phyloP scores from a whole-genome alignment of 83 land plant species.

The Picea engelmannii region DNA sequence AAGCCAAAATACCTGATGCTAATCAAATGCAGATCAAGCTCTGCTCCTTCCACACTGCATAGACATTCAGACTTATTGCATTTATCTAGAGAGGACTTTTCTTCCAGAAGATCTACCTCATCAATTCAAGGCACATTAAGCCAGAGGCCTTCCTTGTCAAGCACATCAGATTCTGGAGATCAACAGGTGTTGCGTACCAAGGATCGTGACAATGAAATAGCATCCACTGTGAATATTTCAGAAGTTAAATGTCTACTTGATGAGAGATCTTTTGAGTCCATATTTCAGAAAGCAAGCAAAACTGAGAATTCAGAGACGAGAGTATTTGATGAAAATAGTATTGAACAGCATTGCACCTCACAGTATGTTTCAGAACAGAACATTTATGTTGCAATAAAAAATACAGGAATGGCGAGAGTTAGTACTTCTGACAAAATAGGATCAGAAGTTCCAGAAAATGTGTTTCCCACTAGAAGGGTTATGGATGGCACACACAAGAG shows the following conservation, averaged over 20 bases:
- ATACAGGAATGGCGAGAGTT: not conserved
- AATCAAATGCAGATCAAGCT: not conserved
- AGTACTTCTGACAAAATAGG: not conserved
- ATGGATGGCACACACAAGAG: no score
- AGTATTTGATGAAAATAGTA: not conserved
- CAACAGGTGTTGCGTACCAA: not conserved
- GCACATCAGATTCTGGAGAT: no score
- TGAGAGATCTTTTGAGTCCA: not conserved
- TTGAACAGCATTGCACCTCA: not conserved
- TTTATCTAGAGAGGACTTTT: no score
- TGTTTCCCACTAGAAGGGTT: no score
- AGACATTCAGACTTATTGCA: not conserved
- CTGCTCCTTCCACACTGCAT: not conserved
- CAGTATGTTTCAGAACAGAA: not conserved
- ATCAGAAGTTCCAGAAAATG: not conserved
- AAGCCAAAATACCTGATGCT: not conserved
- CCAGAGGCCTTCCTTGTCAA: not conserved
- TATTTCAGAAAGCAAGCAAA: not conserved
- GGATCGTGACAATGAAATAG: not conserved
- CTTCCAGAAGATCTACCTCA: not conserved
- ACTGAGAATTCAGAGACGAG: not conserved
- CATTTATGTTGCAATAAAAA: not conserved
- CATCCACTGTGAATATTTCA: not conserved
- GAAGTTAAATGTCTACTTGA: not conserved
- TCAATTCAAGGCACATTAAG: not conserved